A percentile compares a stretch with the other conserved stretches of the same genome.
phyloP scores from a whole-genome alignment of 2,329 filamentous ascomycete genomes.

The Sclerotinia spermophila region DNA sequence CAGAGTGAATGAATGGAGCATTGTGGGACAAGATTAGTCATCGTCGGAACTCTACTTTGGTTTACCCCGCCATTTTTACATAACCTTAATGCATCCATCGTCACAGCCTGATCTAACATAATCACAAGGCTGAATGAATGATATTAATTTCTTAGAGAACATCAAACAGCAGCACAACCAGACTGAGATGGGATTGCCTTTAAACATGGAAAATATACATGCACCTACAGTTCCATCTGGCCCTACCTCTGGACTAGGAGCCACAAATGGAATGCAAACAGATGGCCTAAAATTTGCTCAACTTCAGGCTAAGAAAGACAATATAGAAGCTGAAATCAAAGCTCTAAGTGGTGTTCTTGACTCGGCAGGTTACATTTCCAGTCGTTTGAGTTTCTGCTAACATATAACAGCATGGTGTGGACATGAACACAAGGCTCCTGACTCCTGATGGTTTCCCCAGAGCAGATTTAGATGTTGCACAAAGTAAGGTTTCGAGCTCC shows the following conservation, averaged over 20 bases:
- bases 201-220: constrained; percentile 62
- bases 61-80: constrained; percentile 9
- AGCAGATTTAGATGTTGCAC: constrained; percentile 89
- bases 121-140: constrained; percentile 15
- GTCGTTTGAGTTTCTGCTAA: constrained; percentile 19
- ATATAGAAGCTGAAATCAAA: constrained; percentile 80
- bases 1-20: background rate
- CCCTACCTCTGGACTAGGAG: constrained; percentile 58
- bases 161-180: constrained; percentile 9
- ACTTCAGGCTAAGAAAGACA: constrained; percentile 79
- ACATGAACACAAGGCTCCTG: constrained; percentile 84
- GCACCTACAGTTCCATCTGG: constrained; percentile 74
- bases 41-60: background rate
- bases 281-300: constrained; percentile 68
- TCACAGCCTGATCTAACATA: constrained; percentile 23
- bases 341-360: constrained; percentile 83
- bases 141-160: background rate
- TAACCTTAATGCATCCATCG: constrained; percentile 18
- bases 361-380: constrained; percentile 56
- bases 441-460: constrained; percentile 90
- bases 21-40: constrained; percentile 1
- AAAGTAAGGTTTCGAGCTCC: constrained; percentile 58
- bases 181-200: constrained; percentile 34
- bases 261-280: constrained; percentile 57
- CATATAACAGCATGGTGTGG: constrained; percentile 71